These are phyloP conservation scores for Claviceps cyperi DNA, from an alignment of 2,329 filamentous ascomycete species.

Conservation along the genomic window DNA sequence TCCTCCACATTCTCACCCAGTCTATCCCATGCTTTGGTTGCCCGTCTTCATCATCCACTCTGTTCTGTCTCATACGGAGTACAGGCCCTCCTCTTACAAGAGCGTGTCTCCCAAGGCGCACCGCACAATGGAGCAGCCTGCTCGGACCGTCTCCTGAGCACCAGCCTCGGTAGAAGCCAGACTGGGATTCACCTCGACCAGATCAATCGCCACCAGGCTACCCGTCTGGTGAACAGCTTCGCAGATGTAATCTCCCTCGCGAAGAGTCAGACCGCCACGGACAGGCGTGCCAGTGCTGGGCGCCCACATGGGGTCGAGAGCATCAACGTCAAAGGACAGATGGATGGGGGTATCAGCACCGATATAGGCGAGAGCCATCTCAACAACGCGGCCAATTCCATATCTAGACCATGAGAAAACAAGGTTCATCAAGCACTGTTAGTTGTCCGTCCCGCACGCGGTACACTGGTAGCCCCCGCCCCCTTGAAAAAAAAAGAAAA, in stretches of 20 bases:
- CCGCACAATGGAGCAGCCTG: slow-evolving; percentile 79
- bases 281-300: slow-evolving; percentile 93
- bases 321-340: slow-evolving; percentile 93
- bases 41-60: too few species aligned
- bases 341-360: slow-evolving; percentile 92
- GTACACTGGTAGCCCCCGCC: too few species aligned
- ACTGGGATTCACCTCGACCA: slow-evolving; percentile 70
- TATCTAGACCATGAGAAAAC: slow-evolving; percentile 35
- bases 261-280: slow-evolving; percentile 77
- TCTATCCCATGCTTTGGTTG: too few species aligned
- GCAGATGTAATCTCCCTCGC: slow-evolving; percentile 95
- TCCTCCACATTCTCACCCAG: too few species aligned
- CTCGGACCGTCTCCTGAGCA: slow-evolving; percentile 73
- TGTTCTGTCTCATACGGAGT: too few species aligned
- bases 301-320: slow-evolving; percentile 89
- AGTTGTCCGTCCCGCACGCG: too few species aligned
- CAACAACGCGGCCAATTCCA: slow-evolving; percentile 89
- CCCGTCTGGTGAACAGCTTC: slow-evolving; percentile 73
- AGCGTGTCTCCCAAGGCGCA: slow-evolving; percentile 88
- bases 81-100: slow-evolving; percentile 33
- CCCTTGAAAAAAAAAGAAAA: not conserved
- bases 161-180: slow-evolving; percentile 49
- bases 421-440: too few species aligned
- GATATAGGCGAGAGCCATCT: slow-evolving; percentile 96
- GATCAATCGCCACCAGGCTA: slow-evolving; percentile 62